These are phyloP conservation scores for Penicillium corylophilum DNA, from an alignment of 2,329 filamentous ascomycete species.

Conservation along the genomic window DNA sequence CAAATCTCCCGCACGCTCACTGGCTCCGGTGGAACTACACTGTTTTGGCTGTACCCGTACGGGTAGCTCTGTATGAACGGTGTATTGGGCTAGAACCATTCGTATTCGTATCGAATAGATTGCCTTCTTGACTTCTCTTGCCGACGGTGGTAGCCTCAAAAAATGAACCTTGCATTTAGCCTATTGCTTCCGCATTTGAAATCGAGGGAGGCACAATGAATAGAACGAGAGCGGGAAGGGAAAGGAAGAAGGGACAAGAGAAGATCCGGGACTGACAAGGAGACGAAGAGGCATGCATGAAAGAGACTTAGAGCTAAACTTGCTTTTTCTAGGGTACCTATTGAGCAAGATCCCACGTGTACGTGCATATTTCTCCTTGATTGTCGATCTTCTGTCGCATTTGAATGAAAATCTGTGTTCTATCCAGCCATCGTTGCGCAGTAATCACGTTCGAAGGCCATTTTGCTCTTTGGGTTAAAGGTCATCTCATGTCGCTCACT, in stretches of 20 bases:
- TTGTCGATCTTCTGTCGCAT: too few relatives aligned
- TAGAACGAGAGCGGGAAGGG: background rate
- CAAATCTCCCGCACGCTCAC: conserved; percentile 6
- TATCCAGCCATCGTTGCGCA: too few relatives aligned
- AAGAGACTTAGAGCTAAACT: background rate
- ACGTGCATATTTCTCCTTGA: too few relatives aligned
- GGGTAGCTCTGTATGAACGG: background rate
- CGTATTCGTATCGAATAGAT: background rate
- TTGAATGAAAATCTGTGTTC: too few relatives aligned
- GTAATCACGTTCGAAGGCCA: too few relatives aligned
- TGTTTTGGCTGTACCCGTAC: background rate
- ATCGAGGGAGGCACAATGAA: background rate
- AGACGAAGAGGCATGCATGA: background rate
- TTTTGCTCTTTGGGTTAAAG: too few relatives aligned
- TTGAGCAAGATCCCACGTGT: background rate
- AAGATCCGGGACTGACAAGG: too few relatives aligned
- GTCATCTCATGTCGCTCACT: too few relatives aligned
- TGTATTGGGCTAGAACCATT: background rate
- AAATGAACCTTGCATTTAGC: background rate
- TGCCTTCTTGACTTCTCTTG: background rate
- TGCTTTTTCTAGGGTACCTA: background rate
- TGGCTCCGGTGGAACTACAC: background rate
- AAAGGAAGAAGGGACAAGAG: background rate
- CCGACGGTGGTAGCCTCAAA: background rate
- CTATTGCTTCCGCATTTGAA: background rate